Evolutionary conservation across 192 early-diverging fungal species (phyloP).

Genomic region (Gonapodya prolifera): DNA sequence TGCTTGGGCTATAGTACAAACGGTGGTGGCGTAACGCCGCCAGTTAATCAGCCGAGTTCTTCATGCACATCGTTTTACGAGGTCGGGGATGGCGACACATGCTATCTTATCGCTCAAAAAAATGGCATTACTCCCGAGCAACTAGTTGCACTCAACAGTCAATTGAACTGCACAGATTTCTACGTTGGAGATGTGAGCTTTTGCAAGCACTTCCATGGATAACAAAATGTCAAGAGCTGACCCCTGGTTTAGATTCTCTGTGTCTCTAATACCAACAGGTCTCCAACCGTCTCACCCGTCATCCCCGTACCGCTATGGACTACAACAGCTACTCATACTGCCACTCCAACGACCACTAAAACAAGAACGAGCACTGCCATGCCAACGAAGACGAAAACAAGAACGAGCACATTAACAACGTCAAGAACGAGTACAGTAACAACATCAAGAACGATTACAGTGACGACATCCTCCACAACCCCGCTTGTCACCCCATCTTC

Average conservation of each 20-base stretch:
- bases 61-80: neutral
- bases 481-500: neutral
- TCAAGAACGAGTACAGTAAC: neutral
- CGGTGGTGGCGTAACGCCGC: neutral
- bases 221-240: neutral
- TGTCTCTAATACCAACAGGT: neutral
- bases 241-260: neutral
- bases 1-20: neutral
- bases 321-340: neutral
- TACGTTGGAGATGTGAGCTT: neutral
- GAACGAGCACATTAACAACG: neutral
- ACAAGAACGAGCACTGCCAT: neutral
- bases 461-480: neutral
- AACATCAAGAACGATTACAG: neutral
- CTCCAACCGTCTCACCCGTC: neutral
- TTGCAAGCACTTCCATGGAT: neutral
- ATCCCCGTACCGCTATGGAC: neutral
- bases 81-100: neutral
- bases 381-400: neutral
- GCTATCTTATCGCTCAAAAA: neutral
- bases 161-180: neutral
- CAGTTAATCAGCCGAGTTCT: neutral
- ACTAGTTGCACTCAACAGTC: neutral
- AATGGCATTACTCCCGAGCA: neutral
- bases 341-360: neutral